A percentile compares a stretch with the other conserved stretches of the same genome.
Conservation (phyloP, 1,139 yeast genomes). For the Blastobotrys proliferans region DNA sequence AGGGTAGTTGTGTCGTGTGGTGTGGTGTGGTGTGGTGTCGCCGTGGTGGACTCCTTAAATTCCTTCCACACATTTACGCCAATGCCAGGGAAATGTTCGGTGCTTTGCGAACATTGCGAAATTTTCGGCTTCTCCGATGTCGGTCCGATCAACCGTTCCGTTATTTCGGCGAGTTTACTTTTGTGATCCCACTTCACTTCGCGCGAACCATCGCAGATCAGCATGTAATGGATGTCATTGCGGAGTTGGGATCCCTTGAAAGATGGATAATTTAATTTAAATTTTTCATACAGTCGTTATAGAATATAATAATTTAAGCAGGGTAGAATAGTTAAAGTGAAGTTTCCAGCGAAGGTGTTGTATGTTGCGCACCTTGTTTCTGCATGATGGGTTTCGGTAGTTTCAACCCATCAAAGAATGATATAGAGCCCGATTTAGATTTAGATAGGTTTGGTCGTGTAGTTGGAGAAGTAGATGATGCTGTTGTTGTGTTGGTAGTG, state of each 20-base stretch:
- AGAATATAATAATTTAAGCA: background rate
- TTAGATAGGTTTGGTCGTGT: conserved; percentile 7
- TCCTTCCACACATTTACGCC: too few relatives aligned
- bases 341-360: conserved; percentile 3
- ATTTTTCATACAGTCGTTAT: background rate
- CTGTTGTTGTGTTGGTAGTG: background rate
- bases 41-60: too few relatives aligned
- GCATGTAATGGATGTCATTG: too few relatives aligned
- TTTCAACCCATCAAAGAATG: conserved; percentile 24
- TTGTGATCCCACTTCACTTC: too few relatives aligned
- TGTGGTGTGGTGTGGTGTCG: too few relatives aligned
- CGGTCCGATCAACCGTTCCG: too few relatives aligned
- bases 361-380: background rate
- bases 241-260: background rate
- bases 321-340: conserved; percentile 1
- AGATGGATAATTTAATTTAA: background rate
- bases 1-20: too few relatives aligned
- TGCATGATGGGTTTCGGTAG: conserved; percentile 24
- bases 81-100: too few relatives aligned
- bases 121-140: too few relatives aligned
- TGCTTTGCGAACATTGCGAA: too few relatives aligned
- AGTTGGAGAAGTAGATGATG: conserved; percentile 1
- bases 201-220: too few relatives aligned
- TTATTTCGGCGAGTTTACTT: too few relatives aligned
- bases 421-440: conserved; percentile 5